These are phyloP conservation scores for Nakaseomyces bracarensis DNA, from an alignment of 1,139 yeast genomes.

Conservation along the genomic window DNA sequence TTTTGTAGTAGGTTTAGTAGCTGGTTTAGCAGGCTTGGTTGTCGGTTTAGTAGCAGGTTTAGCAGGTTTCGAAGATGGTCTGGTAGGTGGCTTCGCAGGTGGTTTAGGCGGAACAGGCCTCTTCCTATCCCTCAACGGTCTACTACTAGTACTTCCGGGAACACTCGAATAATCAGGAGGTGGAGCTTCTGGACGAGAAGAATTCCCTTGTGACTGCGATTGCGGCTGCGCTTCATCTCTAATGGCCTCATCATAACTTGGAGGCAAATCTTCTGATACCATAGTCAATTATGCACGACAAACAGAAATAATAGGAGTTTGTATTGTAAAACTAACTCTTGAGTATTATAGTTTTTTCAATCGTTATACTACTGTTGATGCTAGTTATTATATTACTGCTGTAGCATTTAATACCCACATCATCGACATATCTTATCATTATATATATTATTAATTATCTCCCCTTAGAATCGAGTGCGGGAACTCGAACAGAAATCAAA, in stretches of 20 bases:
- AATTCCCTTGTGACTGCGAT: conserved; percentile 1
- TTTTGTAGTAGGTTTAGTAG: conserved; percentile 11
- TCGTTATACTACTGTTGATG: too few relatives aligned
- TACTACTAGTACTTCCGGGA: background rate
- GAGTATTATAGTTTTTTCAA: too few relatives aligned
- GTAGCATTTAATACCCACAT: too few relatives aligned
- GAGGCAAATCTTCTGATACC: conserved; percentile 7
- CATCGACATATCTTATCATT: too few relatives aligned
- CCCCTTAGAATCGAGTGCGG: too few relatives aligned
- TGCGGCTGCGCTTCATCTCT: conserved; percentile 6
- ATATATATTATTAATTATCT: too few relatives aligned
- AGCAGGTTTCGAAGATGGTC: conserved; percentile 8
- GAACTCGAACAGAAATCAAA: too few relatives aligned
- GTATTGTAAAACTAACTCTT: too few relatives aligned
- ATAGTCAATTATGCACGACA: too few relatives aligned
- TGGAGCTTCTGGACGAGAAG: background rate
- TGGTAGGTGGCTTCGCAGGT: background rate
- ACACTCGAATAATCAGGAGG: conserved; percentile 1
- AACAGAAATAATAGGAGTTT: too few relatives aligned
- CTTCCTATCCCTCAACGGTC: background rate
- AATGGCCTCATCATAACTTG: conserved; percentile 9
- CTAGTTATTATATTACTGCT: too few relatives aligned
- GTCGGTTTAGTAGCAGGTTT: conserved; percentile 8
- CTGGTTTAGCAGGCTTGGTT: conserved; percentile 1
- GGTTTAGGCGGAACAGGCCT: background rate